Conservation (phyloP, 768 basidiomycete species). For the Pleurotus tuber-regium region DNA sequence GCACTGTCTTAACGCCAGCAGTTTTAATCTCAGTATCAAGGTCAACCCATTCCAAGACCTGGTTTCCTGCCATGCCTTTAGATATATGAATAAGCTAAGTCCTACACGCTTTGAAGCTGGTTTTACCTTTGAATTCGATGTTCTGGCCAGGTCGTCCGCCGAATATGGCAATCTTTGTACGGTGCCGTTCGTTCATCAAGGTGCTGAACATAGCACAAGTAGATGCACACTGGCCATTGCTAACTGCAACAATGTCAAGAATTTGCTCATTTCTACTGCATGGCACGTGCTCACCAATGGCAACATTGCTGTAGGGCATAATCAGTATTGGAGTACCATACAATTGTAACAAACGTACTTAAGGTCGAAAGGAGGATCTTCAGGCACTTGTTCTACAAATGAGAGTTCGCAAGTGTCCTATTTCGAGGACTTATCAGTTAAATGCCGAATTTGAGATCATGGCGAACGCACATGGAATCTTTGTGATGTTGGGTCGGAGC, state of each 20-base stretch:
- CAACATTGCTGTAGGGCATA: slow-evolving; percentile 34
- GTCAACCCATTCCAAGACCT: slow-evolving; percentile 60
- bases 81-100: not conserved
- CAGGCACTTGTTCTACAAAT: slow-evolving; percentile 25
- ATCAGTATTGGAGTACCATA: not conserved
- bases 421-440: not conserved
- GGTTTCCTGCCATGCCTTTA: slow-evolving; percentile 57
- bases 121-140: slow-evolving; percentile 48
- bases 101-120: not conserved
- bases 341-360: slow-evolving; percentile 24
- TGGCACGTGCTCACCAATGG: slow-evolving; percentile 44
- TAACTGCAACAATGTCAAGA: slow-evolving; percentile 34
- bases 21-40: slow-evolving; percentile 63
- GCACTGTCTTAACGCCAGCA: slow-evolving; percentile 45
- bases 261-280: too few relatives aligned
- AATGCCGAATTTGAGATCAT: slow-evolving; percentile 5
- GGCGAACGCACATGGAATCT: slow-evolving; percentile 40
- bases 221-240: slow-evolving; percentile 51
- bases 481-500: slow-evolving; percentile 42
- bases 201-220: slow-evolving; percentile 66
- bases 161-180: slow-evolving; percentile 52
- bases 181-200: slow-evolving; percentile 55
- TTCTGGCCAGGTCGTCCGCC: slow-evolving; percentile 52
- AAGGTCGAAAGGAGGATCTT: slow-evolving; percentile 34
- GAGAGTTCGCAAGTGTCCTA: slow-evolving; percentile 44